A percentile compares a stretch with the other conserved stretches of the same genome.
These are phyloP conservation scores for Coccomyxa sp. DNA, from an alignment of 139 green algal species.

Conservation along the genomic window DNA sequence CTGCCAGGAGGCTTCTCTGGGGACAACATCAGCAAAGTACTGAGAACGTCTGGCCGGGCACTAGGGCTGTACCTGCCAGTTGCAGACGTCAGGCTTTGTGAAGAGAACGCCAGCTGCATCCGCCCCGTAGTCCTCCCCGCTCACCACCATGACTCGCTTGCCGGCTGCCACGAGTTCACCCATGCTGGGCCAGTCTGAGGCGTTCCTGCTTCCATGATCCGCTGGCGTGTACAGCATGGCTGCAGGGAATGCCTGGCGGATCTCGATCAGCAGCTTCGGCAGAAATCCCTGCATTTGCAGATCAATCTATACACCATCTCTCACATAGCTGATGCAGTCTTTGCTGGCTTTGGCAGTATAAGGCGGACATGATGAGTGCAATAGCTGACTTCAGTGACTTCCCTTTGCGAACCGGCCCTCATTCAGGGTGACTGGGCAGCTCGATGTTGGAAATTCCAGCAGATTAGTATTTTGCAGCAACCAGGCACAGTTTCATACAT, in stretches of 20 bases:
- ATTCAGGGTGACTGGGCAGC: no score
- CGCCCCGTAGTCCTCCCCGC: slow-evolving; percentile 46
- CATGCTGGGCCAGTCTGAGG: slow-evolving; percentile 24
- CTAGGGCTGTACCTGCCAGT: not conserved
- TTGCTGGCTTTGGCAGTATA: no score
- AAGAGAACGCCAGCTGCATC: not conserved
- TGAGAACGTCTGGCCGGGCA: no score
- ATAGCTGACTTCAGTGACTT: no score
- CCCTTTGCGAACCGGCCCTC: no score
- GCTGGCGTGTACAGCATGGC: slow-evolving; percentile 32
- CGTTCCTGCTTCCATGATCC: slow-evolving; percentile 16
- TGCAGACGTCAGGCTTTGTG: not conserved
- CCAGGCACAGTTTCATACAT: no score
- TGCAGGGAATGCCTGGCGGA: slow-evolving; percentile 26
- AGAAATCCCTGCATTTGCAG: slow-evolving; percentile 32
- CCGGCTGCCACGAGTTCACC: slow-evolving; percentile 32
- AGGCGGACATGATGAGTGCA: no score
- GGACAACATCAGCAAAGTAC: no score
- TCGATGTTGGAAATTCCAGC: no score
- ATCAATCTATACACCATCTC: not conserved
- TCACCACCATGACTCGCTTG: slow-evolving; percentile 51
- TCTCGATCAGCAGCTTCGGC: slow-evolving; percentile 23
- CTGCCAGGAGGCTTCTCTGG: no score
- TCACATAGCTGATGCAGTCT: no score
- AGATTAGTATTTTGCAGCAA: no score